A percentile compares a stretch with the other conserved stretches of the same genome.
Conservation (phyloP, 2,329 filamentous ascomycete species). For the Phoma sp. region DNA sequence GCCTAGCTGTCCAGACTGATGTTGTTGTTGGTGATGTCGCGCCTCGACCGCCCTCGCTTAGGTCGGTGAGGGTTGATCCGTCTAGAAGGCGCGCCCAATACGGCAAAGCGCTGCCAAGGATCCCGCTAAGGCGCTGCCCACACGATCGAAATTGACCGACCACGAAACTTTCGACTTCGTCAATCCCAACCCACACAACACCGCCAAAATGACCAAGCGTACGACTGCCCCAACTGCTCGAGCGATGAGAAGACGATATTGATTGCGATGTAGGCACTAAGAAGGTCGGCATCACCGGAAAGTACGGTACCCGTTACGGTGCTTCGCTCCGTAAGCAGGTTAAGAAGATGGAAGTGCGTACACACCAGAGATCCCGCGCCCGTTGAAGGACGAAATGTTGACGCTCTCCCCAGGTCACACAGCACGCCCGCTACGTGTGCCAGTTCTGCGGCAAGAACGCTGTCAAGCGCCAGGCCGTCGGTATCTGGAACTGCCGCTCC, state of each 20-base stretch:
- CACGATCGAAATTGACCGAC: conserved; percentile 17
- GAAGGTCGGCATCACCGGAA: conserved; percentile 94
- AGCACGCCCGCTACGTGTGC: conserved; percentile 95
- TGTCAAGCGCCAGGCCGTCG: conserved; percentile 87
- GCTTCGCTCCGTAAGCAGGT: conserved; percentile 98
- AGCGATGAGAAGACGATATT: conserved; percentile 20
- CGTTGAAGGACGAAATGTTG: conserved; percentile 28
- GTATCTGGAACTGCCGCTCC: conserved; percentile 96
- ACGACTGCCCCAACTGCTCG: conserved; percentile 26
- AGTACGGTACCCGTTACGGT: conserved; percentile 98
- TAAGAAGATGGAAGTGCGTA: conserved; percentile 89
- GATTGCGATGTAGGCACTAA: conserved; percentile 40
- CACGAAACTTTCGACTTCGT: conserved; percentile 26
- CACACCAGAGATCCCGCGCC: conserved; percentile 11
- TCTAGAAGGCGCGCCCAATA: conserved; percentile 9
- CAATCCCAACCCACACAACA: conserved; percentile 31
- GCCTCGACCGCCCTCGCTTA: conserved; percentile 11
- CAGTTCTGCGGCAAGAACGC: conserved; percentile 93
- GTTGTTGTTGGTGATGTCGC: conserved; percentile 2
- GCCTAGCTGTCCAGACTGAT: not conserved
- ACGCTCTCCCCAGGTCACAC: conserved; percentile 69
- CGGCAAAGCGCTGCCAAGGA: conserved; percentile 13
- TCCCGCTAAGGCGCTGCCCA: conserved; percentile 18
- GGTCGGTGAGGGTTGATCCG: conserved; percentile 19
- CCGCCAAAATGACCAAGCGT: conserved; percentile 64